These are phyloP conservation scores for Diplogelasinospora grovesii DNA, from an alignment of 495 filamentous ascomycete genomes.

Conservation along the genomic window DNA sequence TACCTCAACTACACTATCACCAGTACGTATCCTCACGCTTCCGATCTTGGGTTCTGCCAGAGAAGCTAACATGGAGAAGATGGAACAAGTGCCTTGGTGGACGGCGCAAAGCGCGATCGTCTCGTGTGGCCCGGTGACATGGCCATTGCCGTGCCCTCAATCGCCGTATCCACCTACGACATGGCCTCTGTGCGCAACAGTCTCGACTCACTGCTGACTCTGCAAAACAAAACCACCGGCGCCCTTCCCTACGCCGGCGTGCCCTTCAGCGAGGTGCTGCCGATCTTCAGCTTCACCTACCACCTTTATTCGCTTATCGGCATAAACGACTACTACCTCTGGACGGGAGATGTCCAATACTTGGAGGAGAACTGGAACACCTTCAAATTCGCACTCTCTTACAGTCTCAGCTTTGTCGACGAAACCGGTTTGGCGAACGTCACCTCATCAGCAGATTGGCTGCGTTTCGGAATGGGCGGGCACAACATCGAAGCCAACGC, in stretches of 20 bases:
- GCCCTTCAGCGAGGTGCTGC: slow-evolving; percentile 47
- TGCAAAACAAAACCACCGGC: slow-evolving; percentile 42
- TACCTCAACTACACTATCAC: slow-evolving; percentile 43
- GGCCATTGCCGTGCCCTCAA: slow-evolving; percentile 40
- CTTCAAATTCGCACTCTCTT: slow-evolving; percentile 44
- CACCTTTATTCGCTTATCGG: slow-evolving; percentile 57
- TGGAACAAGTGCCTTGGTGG: too few species aligned
- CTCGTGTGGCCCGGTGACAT: slow-evolving; percentile 51
- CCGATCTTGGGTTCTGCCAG: too few species aligned
- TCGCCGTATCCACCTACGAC: slow-evolving; percentile 41
- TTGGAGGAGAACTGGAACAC: slow-evolving; percentile 41
- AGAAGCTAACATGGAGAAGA: too few species aligned
- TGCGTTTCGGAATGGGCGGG: slow-evolving; percentile 40
- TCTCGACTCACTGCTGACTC: slow-evolving; percentile 35
- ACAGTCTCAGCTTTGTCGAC: slow-evolving; percentile 48
- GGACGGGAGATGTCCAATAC: slow-evolving; percentile 48
- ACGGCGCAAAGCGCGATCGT: slow-evolving; percentile 54
- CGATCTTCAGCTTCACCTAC: slow-evolving; percentile 53
- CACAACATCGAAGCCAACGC: slow-evolving; percentile 44
- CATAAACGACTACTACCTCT: slow-evolving; percentile 55
- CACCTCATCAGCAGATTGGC: slow-evolving; percentile 50
- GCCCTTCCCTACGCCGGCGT: slow-evolving; percentile 54
- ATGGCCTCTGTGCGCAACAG: slow-evolving; percentile 39
- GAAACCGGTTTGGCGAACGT: slow-evolving; percentile 44
- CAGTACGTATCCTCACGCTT: too few species aligned